These are phyloP conservation scores for Akanthomyces dipterigenus DNA, from an alignment of 2,329 filamentous ascomycete species.

Conservation along the genomic window DNA sequence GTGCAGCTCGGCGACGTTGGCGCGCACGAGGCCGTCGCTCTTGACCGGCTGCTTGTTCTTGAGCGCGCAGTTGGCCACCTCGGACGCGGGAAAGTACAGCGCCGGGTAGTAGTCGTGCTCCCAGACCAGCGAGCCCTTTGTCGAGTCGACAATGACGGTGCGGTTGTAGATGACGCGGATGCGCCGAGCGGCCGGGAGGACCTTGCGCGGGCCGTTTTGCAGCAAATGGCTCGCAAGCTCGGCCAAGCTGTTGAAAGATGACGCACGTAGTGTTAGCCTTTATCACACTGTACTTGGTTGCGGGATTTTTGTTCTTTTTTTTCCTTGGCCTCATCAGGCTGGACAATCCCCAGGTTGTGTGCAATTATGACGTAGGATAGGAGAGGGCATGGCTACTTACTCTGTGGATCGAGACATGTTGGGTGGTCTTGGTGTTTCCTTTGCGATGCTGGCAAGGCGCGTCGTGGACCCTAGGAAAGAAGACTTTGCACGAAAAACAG, in stretches of 20 bases:
- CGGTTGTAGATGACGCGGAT: slow-evolving; percentile 28
- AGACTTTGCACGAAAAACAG: background rate
- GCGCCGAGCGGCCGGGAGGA: slow-evolving; percentile 19
- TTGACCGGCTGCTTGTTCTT: slow-evolving; percentile 22
- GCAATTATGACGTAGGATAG: slow-evolving; percentile 1
- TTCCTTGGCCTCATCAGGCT: background rate
- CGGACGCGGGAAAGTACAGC: slow-evolving; percentile 31
- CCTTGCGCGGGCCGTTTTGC: slow-evolving; percentile 21
- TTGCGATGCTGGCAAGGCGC: background rate
- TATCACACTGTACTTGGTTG: background rate
- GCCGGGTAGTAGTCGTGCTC: slow-evolving; percentile 43
- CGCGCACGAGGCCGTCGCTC: slow-evolving; percentile 19
- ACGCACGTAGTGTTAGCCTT: background rate
- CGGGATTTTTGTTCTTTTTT: background rate
- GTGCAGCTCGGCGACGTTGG: slow-evolving; percentile 26
- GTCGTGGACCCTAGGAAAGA: background rate
- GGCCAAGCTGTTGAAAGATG: slow-evolving; percentile 17
- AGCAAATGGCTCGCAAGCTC: slow-evolving; percentile 22
- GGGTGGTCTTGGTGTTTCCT: background rate
- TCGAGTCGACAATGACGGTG: slow-evolving; percentile 30
- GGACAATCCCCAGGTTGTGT: background rate
- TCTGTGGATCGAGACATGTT: slow-evolving; percentile 7
- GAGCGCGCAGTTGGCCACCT: slow-evolving; percentile 23
- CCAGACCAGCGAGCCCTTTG: slow-evolving; percentile 32
- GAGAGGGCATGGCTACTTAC: background rate